These are phyloP conservation scores for Leishmania amazonensis DNA, from an alignment of 208 protist species.

Conservation along the genomic window DNA sequence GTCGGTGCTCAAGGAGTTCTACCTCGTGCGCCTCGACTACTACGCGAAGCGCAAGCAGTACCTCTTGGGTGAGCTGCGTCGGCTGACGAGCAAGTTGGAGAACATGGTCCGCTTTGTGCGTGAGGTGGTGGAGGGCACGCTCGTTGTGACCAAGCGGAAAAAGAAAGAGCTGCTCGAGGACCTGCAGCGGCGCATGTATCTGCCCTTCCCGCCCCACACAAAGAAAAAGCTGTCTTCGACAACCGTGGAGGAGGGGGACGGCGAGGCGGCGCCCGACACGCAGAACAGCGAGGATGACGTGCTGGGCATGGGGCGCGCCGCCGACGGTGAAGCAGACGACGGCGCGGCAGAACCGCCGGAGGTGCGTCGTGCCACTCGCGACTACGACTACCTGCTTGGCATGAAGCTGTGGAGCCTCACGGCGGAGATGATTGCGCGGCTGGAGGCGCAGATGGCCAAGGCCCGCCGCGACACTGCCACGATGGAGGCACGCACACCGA, in stretches of 20 bases:
- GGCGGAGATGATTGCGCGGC: slow-evolving; percentile 94
- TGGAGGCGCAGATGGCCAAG: slow-evolving; percentile 85
- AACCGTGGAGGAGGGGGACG: slow-evolving; percentile 51
- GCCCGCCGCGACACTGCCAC: slow-evolving; percentile 79
- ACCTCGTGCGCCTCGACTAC: slow-evolving; percentile 93
- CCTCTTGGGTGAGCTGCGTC: slow-evolving; percentile 87
- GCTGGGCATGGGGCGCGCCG: slow-evolving; percentile 24
- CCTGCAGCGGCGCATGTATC: slow-evolving; percentile 89
- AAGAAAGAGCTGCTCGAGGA: slow-evolving; percentile 95
- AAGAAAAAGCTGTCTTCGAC: slow-evolving; percentile 85
- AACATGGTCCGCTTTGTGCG: slow-evolving; percentile 99
- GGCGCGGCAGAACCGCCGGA: slow-evolving; percentile 51
- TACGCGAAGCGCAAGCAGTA: slow-evolving; percentile 98
- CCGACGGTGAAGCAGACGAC: slow-evolving; percentile 23
- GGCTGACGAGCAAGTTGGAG: slow-evolving; percentile 90
- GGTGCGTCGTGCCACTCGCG: slow-evolving; percentile 62
- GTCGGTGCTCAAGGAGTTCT: slow-evolving; percentile 98
- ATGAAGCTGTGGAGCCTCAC: slow-evolving; percentile 99
- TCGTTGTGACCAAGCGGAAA: slow-evolving; percentile 94
- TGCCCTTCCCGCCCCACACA: slow-evolving; percentile 79
- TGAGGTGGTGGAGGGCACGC: slow-evolving; percentile 94
- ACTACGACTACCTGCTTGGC: slow-evolving; percentile 99
- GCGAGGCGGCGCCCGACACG: not conserved
- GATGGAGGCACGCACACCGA: slow-evolving; percentile 77
- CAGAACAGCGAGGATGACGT: slow-evolving; percentile 32